Conservation (phyloP, 345 rosid genomes). For the Gossypium stocksii region DNA sequence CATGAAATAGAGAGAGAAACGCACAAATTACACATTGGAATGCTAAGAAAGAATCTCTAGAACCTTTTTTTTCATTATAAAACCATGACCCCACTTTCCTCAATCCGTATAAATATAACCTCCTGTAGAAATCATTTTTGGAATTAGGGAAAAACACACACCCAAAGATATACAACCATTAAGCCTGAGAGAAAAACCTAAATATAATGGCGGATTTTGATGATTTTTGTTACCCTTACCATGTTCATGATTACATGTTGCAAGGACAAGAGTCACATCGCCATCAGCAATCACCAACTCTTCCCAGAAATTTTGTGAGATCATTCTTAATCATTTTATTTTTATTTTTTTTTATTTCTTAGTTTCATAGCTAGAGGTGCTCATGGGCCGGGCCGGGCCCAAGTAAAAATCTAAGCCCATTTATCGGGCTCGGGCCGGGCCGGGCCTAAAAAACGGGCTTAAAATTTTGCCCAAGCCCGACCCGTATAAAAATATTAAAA, state of each 20-base stretch:
- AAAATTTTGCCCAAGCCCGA: too few species aligned
- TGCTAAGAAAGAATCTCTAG: slow-evolving; percentile 35
- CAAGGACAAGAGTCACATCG: slow-evolving; percentile 24
- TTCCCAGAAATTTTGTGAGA: slow-evolving; percentile 25
- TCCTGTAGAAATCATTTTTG: slow-evolving; percentile 24
- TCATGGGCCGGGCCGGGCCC: too few species aligned
- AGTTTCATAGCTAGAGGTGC: too few species aligned
- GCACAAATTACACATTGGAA: slow-evolving; percentile 6
- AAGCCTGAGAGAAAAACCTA: neutral
- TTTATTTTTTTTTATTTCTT: neutral
- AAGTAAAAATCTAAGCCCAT: too few species aligned
- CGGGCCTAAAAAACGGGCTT: too few species aligned
- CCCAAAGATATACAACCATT: neutral
- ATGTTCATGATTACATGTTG: slow-evolving; percentile 19
- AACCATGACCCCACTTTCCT: slow-evolving; percentile 24
- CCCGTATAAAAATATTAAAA: too few species aligned
- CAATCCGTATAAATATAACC: slow-evolving; percentile 44
- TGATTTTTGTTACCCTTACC: slow-evolving; percentile 28
- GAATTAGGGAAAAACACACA: neutral
- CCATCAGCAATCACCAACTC: slow-evolving; percentile 16
- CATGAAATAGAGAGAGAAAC: slow-evolving; percentile 16
- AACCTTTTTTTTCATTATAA: slow-evolving; percentile 1
- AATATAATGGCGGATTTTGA: slow-evolving; percentile 21
- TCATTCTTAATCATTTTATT: slow-evolving; percentile 10
- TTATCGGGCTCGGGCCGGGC: too few species aligned